Percentiles rank a stretch among this genome's conserved stretches.
phyloP scores from a whole-genome alignment of 768 basidiomycete species.

The Tricholoma flavovirens region DNA sequence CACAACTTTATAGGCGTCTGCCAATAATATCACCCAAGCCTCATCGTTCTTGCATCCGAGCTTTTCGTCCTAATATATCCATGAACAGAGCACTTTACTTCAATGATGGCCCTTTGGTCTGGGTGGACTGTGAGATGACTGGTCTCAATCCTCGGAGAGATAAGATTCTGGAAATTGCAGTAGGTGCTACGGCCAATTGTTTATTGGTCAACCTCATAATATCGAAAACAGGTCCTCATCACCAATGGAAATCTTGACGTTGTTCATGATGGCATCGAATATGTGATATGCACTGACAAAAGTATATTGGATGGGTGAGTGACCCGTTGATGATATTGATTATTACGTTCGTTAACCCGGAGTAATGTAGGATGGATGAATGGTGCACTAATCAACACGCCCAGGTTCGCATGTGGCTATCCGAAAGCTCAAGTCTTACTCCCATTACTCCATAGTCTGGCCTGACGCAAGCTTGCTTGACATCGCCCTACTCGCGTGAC shows the following conservation, averaged over 20 bases:
- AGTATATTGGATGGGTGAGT: constrained; percentile 60
- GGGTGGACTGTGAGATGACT: constrained; percentile 90
- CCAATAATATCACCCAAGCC: neutral
- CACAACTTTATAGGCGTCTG: constrained; percentile 8
- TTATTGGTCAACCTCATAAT: neutral
- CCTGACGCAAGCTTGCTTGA: constrained; percentile 71
- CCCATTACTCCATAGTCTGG: constrained; percentile 53
- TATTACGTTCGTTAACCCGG: constrained; percentile 1
- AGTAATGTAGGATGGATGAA: constrained; percentile 62
- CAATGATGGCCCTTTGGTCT: constrained; percentile 63
- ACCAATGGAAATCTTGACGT: constrained; percentile 78
- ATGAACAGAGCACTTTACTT: constrained; percentile 33
- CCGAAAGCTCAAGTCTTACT: neutral
- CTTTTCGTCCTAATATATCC: neutral
- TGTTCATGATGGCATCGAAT: constrained; percentile 78
- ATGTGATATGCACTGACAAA: constrained; percentile 70
- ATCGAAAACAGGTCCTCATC: constrained; percentile 60
- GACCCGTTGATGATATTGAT: neutral
- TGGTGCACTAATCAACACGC: constrained; percentile 88
- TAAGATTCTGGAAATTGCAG: constrained; percentile 77
- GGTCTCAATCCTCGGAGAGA: constrained; percentile 64
- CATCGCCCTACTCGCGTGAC: constrained; percentile 58
- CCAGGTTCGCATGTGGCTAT: constrained; percentile 36
- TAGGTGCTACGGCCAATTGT: constrained; percentile 20
- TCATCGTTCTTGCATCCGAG: neutral